phyloP scores from a whole-genome alignment of 2,329 filamentous ascomycete genomes.

The Alternaria sp. region DNA sequence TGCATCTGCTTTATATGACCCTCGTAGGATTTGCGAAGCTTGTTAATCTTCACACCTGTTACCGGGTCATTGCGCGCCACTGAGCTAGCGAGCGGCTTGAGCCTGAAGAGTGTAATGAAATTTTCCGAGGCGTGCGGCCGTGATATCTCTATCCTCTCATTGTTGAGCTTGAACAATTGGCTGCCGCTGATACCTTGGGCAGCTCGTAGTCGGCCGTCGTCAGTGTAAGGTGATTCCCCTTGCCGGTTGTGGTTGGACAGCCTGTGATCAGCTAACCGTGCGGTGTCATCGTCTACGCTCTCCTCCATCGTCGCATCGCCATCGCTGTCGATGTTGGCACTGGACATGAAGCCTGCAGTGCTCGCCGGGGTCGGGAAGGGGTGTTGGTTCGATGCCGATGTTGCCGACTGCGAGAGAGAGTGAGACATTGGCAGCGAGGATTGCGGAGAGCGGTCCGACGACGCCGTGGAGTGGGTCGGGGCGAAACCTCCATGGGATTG shows the following conservation, averaged over 20 bases:
- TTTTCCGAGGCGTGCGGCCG: slow-evolving; percentile 66
- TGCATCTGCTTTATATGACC: slow-evolving; percentile 61
- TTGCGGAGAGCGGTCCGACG: slow-evolving; percentile 53
- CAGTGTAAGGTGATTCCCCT: slow-evolving; percentile 37
- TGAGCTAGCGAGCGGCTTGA: slow-evolving; percentile 64
- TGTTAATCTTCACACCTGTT: slow-evolving; percentile 72
- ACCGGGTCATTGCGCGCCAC: slow-evolving; percentile 67
- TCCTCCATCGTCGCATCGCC: slow-evolving; percentile 56
- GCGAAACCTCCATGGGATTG: slow-evolving; percentile 50
- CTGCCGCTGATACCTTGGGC: slow-evolving; percentile 43
- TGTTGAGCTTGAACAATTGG: slow-evolving; percentile 49
- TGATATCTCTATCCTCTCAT: slow-evolving; percentile 54
- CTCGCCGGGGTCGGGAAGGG: slow-evolving; percentile 53
- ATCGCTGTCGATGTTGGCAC: slow-evolving; percentile 52
- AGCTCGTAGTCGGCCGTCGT: slow-evolving; percentile 39
- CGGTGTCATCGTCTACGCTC: slow-evolving; percentile 39
- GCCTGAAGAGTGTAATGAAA: slow-evolving; percentile 66
- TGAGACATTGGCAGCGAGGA: slow-evolving; percentile 54
- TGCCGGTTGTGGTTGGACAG: slow-evolving; percentile 59
- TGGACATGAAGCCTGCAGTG: slow-evolving; percentile 45
- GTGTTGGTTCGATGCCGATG: slow-evolving; percentile 41
- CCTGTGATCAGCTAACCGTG: slow-evolving; percentile 49
- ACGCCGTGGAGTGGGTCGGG: slow-evolving; percentile 37
- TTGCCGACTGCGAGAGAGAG: slow-evolving; percentile 46
- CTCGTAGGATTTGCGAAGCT: slow-evolving; percentile 66